These are phyloP conservation scores for Starmerella roubikii DNA, from an alignment of 805 yeast species.

Conservation along the genomic window DNA sequence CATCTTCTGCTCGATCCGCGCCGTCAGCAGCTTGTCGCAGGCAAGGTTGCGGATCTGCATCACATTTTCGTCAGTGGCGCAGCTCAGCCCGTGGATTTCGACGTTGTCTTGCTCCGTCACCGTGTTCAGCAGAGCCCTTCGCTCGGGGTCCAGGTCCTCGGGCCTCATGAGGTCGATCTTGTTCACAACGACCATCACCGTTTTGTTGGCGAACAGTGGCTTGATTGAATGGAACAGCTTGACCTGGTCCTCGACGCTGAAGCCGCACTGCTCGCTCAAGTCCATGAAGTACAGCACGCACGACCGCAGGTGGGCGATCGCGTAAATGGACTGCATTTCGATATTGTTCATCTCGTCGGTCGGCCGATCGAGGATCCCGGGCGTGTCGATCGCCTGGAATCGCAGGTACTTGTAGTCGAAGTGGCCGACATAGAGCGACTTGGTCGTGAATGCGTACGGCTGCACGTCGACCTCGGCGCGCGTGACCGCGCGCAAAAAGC, in stretches of 20 bases:
- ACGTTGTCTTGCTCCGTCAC: slow-evolving; percentile 53
- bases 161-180: slow-evolving; percentile 81
- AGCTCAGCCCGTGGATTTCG: slow-evolving; percentile 84
- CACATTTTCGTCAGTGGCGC: slow-evolving; percentile 86
- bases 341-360: slow-evolving; percentile 99
- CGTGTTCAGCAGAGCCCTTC: slow-evolving; percentile 55
- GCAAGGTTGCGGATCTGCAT: slow-evolving; percentile 95
- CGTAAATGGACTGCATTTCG: slow-evolving; percentile 98
- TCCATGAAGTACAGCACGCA: slow-evolving; percentile 97
- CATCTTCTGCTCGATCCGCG: slow-evolving; percentile 92
- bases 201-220: slow-evolving; percentile 92
- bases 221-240: slow-evolving; percentile 92
- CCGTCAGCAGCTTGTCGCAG: slow-evolving; percentile 88
- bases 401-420: slow-evolving; percentile 95
- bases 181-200: slow-evolving; percentile 90
- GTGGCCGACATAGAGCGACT: slow-evolving; percentile 94
- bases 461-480: slow-evolving; percentile 98
- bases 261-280: slow-evolving; percentile 97
- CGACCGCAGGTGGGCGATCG: slow-evolving; percentile 95
- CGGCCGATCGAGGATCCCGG: slow-evolving; percentile 97
- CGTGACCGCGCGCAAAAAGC: slow-evolving; percentile 83
- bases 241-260: slow-evolving; percentile 92
- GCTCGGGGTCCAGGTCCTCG: slow-evolving; percentile 68
- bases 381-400: slow-evolving; percentile 98
- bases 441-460: slow-evolving; percentile 98